These are phyloP conservation scores for Arachnopeziza araneosa DNA, from an alignment of 2,329 filamentous ascomycete species.

Conservation along the genomic window DNA sequence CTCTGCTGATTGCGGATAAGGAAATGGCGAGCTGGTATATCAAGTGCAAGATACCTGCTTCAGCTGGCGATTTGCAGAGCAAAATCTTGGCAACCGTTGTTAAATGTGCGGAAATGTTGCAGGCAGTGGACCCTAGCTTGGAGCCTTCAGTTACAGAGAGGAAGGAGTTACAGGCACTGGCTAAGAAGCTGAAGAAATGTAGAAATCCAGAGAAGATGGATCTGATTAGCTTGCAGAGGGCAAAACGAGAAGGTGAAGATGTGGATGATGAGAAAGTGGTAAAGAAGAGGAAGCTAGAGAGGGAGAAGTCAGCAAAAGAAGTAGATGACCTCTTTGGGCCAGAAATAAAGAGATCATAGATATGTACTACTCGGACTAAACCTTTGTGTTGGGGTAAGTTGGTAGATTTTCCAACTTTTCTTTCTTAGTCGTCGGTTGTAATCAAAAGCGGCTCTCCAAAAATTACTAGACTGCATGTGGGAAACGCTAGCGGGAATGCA, in stretches of 20 bases:
- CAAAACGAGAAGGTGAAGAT: constrained; percentile 47
- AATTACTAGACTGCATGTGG: too few relatives aligned
- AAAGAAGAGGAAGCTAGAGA: constrained; percentile 39
- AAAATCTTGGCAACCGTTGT: constrained; percentile 46
- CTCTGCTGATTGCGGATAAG: constrained; percentile 69
- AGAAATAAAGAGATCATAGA: constrained; percentile 16
- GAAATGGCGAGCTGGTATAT: constrained; percentile 41
- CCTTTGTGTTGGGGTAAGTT: not conserved
- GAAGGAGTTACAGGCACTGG: constrained; percentile 50
- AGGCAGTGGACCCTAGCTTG: constrained; percentile 43
- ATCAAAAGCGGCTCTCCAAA: too few relatives aligned
- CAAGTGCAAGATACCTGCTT: constrained; percentile 24
- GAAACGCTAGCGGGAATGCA: too few relatives aligned
- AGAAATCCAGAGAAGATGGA: constrained; percentile 70
- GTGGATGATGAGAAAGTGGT: constrained; percentile 21
- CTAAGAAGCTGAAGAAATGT: constrained; percentile 67
- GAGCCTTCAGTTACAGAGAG: constrained; percentile 28
- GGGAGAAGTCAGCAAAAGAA: constrained; percentile 33
- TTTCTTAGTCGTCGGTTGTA: not conserved
- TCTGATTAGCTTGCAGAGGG: constrained; percentile 56
- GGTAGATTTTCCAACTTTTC: not conserved
- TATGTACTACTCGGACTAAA: not conserved
- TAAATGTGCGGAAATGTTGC: constrained; percentile 48
- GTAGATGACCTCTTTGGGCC: constrained; percentile 32
- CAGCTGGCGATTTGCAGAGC: constrained; percentile 30